Base-by-base conservation (phyloP, 495 filamentous ascomycete genomes). In the Podospora didyma region DNA sequence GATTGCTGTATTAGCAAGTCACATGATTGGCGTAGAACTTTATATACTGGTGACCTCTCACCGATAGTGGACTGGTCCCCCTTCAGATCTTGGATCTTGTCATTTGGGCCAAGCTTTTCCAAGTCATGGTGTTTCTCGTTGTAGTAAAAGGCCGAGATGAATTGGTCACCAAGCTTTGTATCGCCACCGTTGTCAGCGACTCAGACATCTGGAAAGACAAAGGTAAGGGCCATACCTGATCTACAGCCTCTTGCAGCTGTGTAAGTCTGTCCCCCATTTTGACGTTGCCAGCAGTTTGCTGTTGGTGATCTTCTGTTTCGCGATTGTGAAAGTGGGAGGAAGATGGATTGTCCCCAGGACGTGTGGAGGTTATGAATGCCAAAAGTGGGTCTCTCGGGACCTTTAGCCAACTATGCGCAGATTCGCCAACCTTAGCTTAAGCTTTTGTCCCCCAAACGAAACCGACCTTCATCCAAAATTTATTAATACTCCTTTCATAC, bases 201-300 rank as follows among this genome's bases (percentile, higher is more conserved):
- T 2, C 9, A 14, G 9, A 14, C 39, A 42, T 14, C 34, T 37
- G 34, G 16, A 37, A 37, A 37, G 34, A 16, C 16, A 37, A 37
- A 37, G 9, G 34, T 7, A 7, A 37, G 2, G 34, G 34, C 34
- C 39, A 16, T 42, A 42, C 39, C 39, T 42, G 86, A 69, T 97
- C 93, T 54, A 96, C 86, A 68, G 90, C 89, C 69, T 96, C 92
- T 77, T 98, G 94, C 41, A 98, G 81, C 69, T 97, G 92, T 3
- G 94, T 96, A 39, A 98, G 82, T 44, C 87, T 82, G 72, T 98
- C 94, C 0, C 88, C 88, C 93, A 96, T 97, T 53, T 47, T 75
- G 63, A 37, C 35, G 10, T 23, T 47, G n/a, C 45, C 6, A 10
- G n/a, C 1, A 14, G 12, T 42, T 42, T 5, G n/a, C 39, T 42